These are phyloP conservation scores for Diaporthe capsici DNA, from an alignment of 2,329 filamentous ascomycete genomes.

Conservation along the genomic window DNA sequence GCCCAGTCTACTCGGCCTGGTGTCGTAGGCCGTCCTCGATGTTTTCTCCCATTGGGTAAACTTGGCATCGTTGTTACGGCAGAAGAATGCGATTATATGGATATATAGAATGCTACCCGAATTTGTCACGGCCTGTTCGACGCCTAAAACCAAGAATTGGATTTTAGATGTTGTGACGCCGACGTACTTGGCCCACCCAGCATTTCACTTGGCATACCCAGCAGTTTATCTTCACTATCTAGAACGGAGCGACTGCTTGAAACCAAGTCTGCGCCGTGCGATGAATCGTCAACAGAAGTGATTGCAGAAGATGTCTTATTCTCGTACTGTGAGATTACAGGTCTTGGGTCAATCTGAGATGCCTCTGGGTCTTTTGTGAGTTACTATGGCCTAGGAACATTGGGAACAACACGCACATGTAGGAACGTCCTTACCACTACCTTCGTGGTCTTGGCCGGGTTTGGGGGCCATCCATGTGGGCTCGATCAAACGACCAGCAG, in stretches of 20 bases:
- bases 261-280: background rate
- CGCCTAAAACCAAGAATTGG: conserved; percentile 15
- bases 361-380: background rate
- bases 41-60: background rate
- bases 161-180: background rate
- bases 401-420: background rate
- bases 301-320: background rate
- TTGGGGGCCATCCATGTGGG: background rate
- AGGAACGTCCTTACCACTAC: background rate
- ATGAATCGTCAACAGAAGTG: background rate
- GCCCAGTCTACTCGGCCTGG: background rate
- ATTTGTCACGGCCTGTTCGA: background rate
- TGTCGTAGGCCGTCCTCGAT: background rate
- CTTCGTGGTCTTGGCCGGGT: background rate
- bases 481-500: background rate
- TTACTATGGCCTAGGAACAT: background rate
- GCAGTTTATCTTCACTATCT: background rate
- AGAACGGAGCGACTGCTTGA: background rate
- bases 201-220: conserved; percentile 5
- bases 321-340: background rate
- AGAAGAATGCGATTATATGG: background rate
- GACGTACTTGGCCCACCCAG: background rate
- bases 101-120: background rate
- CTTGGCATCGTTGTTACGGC: background rate
- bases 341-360: background rate